Conservation (phyloP, 2,329 filamentous ascomycete species). For the Cladosporium phlei region DNA sequence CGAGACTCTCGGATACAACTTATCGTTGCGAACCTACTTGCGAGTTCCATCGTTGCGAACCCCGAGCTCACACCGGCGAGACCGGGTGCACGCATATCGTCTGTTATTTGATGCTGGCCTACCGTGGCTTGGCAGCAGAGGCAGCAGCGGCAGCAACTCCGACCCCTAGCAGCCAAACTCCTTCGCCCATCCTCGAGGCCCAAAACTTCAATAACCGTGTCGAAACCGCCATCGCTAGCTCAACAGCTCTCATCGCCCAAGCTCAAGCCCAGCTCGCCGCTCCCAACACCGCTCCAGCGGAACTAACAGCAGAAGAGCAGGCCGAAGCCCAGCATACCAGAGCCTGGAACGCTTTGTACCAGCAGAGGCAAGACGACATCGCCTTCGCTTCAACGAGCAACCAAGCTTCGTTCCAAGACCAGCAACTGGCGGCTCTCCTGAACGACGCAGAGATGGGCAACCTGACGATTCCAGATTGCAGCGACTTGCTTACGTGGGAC, state of each 20-base stretch:
- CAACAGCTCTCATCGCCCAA: conserved; percentile 10
- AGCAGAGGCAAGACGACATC: background rate
- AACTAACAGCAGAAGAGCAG: conserved; percentile 15
- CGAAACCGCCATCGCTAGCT: conserved; percentile 16
- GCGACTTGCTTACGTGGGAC: background rate
- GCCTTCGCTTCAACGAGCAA: background rate
- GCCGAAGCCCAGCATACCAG: conserved; percentile 10
- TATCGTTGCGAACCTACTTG: too few relatives aligned
- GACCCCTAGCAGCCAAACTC: too few relatives aligned
- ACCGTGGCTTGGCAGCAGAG: too few relatives aligned
- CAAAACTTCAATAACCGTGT: conserved; percentile 15
- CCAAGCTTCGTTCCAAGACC: conserved; percentile 10
- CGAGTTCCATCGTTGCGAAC: too few relatives aligned
- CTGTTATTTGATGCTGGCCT: too few relatives aligned
- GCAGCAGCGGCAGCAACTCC: too few relatives aligned
- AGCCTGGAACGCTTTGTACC: conserved; percentile 12
- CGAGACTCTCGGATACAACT: too few relatives aligned
- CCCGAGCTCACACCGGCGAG: too few relatives aligned
- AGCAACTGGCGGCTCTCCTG: conserved; percentile 10
- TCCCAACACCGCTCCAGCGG: conserved; percentile 3
- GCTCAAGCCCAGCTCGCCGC: conserved; percentile 14
- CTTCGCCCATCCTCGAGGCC: conserved; percentile 9
- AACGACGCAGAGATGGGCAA: conserved; percentile 8
- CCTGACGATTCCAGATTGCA: background rate
- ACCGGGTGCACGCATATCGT: too few relatives aligned